Conservation (phyloP, 495 filamentous ascomycete species). For the Penicillium bialowiezense region DNA sequence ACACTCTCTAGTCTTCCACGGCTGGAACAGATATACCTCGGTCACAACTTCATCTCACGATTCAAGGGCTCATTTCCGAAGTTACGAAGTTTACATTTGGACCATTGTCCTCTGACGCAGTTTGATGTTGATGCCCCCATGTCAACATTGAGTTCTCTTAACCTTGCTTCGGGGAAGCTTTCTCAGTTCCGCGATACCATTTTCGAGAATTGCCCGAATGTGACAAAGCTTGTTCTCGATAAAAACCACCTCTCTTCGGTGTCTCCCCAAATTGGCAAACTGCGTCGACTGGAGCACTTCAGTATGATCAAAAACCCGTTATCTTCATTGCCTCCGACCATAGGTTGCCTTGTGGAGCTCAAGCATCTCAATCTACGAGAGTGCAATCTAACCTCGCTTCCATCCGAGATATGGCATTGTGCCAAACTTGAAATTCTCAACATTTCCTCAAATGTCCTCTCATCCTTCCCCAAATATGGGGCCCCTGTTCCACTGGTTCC, state of each 20-base stretch:
- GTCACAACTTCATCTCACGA: conserved; percentile 86
- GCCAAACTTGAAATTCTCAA: conserved; percentile 87
- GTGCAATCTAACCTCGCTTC: conserved; percentile 85
- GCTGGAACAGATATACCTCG: conserved; percentile 79
- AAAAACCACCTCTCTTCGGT: conserved; percentile 94
- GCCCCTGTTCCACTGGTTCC: conserved; percentile 58
- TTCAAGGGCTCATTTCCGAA: conserved; percentile 84
- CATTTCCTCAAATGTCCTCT: conserved; percentile 88
- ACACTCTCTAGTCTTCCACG: conserved; percentile 76
- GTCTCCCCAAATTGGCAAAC: conserved; percentile 76
- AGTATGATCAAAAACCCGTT: conserved; percentile 91
- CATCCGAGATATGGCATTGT: conserved; percentile 91
- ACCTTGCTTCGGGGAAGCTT: conserved; percentile 83
- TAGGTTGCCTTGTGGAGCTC: conserved; percentile 82
- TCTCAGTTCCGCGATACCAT: conserved; percentile 78
- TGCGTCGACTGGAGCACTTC: conserved; percentile 82
- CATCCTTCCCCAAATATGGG: conserved; percentile 82
- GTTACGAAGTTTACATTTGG: conserved; percentile 77
- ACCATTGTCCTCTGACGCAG: conserved; percentile 89
- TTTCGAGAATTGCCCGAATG: conserved; percentile 81
- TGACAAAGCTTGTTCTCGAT: conserved; percentile 84
- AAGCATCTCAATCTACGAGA: conserved; percentile 82
- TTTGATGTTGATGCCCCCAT: conserved; percentile 78
- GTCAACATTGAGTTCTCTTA: conserved; percentile 78
- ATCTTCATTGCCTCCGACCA: conserved; percentile 73